Evolutionary conservation across 805 yeast genomes (phyloP).

Genomic region (Pichia scutulata): DNA sequence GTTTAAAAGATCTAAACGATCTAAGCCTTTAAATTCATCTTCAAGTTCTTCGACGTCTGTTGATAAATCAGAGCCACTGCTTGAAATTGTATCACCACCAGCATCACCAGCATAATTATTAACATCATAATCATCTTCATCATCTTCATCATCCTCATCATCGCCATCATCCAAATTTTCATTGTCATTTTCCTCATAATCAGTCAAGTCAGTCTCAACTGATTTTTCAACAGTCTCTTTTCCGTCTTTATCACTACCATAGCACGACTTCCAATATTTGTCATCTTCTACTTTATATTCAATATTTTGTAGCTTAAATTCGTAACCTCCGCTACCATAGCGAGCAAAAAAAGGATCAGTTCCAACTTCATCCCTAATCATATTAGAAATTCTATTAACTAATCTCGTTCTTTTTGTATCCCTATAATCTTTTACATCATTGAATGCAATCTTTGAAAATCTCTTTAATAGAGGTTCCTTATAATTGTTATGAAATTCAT

Average conservation of each 20-base stretch:
- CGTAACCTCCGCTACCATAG: background rate
- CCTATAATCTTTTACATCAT: background rate
- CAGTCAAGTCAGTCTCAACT: background rate
- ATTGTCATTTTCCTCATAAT: background rate
- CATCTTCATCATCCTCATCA: background rate
- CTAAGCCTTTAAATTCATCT: background rate
- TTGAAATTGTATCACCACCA: background rate
- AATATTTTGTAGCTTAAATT: background rate
- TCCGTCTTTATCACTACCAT: background rate
- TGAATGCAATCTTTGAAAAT: background rate
- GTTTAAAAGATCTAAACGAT: no score
- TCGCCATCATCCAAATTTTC: background rate
- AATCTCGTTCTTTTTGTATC: background rate
- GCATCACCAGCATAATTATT: background rate
- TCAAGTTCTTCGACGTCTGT: background rate
- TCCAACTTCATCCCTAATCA: background rate
- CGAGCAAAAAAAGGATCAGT: background rate
- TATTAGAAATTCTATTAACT: background rate
- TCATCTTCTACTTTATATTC: background rate
- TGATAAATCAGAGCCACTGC: background rate
- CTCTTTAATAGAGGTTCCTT: background rate
- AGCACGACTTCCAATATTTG: background rate
- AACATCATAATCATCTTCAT: background rate
- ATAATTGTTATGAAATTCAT: background rate
- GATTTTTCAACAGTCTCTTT: background rate